These are phyloP conservation scores for Lizonia empirigonia DNA, from an alignment of 2,329 filamentous ascomycete species.

Conservation along the genomic window DNA sequence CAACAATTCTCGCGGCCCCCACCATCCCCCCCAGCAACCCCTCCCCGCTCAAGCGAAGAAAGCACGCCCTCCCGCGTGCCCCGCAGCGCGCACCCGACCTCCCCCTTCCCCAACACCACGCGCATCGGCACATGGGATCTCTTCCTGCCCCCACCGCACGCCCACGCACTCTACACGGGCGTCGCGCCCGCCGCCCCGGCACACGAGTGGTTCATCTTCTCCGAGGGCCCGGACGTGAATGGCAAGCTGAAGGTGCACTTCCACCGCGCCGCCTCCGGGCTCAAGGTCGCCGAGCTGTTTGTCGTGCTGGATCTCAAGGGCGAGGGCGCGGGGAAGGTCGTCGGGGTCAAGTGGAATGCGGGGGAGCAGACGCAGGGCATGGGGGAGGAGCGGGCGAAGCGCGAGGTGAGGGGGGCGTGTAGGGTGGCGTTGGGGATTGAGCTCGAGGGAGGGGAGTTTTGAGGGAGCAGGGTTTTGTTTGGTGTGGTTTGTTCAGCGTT, in stretches of 20 bases:
- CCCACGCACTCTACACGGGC: constrained; percentile 39
- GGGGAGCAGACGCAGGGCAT: constrained; percentile 34
- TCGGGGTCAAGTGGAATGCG: constrained; percentile 44
- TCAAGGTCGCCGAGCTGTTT: constrained; percentile 44
- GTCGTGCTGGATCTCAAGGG: constrained; percentile 44
- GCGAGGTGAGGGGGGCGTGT: constrained; percentile 33
- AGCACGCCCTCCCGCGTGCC: constrained; percentile 17
- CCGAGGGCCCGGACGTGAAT: constrained; percentile 38
- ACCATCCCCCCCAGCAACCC: constrained; percentile 5
- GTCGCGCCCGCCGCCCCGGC: constrained; percentile 30
- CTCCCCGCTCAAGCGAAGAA: too few species aligned
- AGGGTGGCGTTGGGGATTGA: constrained; percentile 32
- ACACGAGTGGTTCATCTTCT: constrained; percentile 45
- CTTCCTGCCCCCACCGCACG: constrained; percentile 39
- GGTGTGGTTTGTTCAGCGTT: not conserved
- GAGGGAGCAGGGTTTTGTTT: constrained; percentile 48
- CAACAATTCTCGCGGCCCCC: not conserved
- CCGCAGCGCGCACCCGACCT: constrained; percentile 24
- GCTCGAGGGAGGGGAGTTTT: constrained; percentile 58
- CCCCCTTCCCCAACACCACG: constrained; percentile 10
- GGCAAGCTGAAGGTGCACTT: constrained; percentile 47
- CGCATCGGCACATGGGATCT: constrained; percentile 38
- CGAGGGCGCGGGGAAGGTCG: constrained; percentile 43
- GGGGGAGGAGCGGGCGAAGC: constrained; percentile 39
- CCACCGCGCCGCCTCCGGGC: constrained; percentile 39